Evolutionary conservation across 805 yeast genomes (phyloP).

Genomic region (Ogataea zsoltii): DNA sequence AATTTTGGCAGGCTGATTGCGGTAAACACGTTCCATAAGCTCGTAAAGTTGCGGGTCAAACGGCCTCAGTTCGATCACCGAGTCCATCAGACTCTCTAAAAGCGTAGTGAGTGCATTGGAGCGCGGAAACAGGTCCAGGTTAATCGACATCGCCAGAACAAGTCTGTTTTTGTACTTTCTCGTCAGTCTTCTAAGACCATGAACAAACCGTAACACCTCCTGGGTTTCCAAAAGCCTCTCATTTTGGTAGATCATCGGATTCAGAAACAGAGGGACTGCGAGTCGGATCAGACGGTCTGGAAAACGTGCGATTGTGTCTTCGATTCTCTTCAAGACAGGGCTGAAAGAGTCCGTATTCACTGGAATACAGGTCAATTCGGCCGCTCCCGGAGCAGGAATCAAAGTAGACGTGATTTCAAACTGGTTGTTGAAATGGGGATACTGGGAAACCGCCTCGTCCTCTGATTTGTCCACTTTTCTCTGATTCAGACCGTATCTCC

Average conservation of each 20-base stretch:
- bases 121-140: constrained; percentile 67
- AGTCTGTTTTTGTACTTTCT: constrained; percentile 40
- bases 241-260: constrained; percentile 73
- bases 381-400: constrained; percentile 61
- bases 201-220: constrained; percentile 60
- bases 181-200: constrained; percentile 54
- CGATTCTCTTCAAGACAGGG: constrained; percentile 42
- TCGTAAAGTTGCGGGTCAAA: constrained; percentile 73
- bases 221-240: constrained; percentile 34
- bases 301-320: constrained; percentile 39
- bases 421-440: constrained; percentile 58
- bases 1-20: constrained; percentile 68
- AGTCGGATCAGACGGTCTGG: constrained; percentile 59
- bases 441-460: constrained; percentile 33
- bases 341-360: constrained; percentile 25
- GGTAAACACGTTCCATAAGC: constrained; percentile 66
- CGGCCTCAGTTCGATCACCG: constrained; percentile 75
- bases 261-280: constrained; percentile 72
- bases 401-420: constrained; percentile 78
- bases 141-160: constrained; percentile 57
- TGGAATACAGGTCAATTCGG: constrained; percentile 61
- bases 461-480: constrained; percentile 33
- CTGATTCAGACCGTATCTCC: constrained; percentile 77
- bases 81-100: constrained; percentile 62
- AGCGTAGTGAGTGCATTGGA: constrained; percentile 46